phyloP scores from a whole-genome alignment of 2,329 filamentous ascomycete genomes.

The Penicillium sp. region DNA sequence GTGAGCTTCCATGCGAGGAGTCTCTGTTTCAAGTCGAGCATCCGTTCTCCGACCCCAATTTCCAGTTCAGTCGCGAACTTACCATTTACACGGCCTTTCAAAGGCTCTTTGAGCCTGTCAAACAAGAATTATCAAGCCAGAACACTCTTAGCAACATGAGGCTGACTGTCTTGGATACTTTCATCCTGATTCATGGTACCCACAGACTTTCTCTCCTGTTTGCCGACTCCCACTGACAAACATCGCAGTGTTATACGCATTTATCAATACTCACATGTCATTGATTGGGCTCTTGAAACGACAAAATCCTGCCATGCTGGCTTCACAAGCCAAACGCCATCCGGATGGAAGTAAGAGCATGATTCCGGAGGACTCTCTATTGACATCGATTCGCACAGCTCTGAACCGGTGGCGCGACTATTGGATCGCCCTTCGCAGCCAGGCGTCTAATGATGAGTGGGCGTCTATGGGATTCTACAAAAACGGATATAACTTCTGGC shows the following conservation, averaged over 20 bases:
- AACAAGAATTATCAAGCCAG: slow-evolving; percentile 9
- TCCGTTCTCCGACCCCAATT: slow-evolving; percentile 47
- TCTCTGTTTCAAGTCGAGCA: slow-evolving; percentile 44
- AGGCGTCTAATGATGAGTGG: slow-evolving; percentile 41
- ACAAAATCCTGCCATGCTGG: slow-evolving; percentile 6
- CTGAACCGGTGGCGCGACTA: slow-evolving; percentile 44
- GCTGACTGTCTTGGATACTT: slow-evolving; percentile 46
- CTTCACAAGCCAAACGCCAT: slow-evolving; percentile 6
- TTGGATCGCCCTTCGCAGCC: slow-evolving; percentile 39
- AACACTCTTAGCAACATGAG: slow-evolving; percentile 20
- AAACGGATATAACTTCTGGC: slow-evolving; percentile 49
- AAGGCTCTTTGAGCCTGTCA: slow-evolving; percentile 39
- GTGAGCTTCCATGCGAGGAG: slow-evolving; percentile 50
- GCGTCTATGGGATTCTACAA: slow-evolving; percentile 48
- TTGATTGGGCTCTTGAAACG: slow-evolving; percentile 36
- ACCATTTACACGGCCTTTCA: slow-evolving; percentile 46
- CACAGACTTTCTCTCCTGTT: background rate
- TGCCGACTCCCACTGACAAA: background rate
- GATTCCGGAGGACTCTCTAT: slow-evolving; percentile 35
- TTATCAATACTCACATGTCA: slow-evolving; percentile 48
- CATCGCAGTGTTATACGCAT: slow-evolving; percentile 43
- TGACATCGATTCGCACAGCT: slow-evolving; percentile 39
- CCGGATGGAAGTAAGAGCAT: slow-evolving; percentile 7
- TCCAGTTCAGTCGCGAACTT: slow-evolving; percentile 41
- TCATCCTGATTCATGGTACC: slow-evolving; percentile 48